phyloP scores from a whole-genome alignment of 768 basidiomycete species.

The Pleurotus tuber-regium region DNA sequence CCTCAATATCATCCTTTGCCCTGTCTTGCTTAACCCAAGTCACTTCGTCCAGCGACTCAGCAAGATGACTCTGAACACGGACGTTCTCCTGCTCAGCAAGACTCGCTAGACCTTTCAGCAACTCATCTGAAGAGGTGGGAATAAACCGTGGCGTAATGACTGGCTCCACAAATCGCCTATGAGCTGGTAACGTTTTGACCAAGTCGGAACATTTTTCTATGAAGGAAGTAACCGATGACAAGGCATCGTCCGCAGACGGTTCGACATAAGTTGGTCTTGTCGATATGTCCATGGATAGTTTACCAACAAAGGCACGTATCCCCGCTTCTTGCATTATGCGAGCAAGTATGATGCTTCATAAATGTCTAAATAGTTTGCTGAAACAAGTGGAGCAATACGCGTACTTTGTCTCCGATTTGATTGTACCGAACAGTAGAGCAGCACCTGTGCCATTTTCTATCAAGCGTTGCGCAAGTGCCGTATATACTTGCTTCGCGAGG shows the following conservation, averaged over 20 bases:
- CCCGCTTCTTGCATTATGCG: constrained; percentile 69
- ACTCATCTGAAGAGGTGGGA: constrained; percentile 77
- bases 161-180: constrained; percentile 64
- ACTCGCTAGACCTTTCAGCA: constrained; percentile 60
- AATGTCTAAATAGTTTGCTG: neutral
- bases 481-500: constrained; percentile 69
- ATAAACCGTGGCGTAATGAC: constrained; percentile 90
- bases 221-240: constrained; percentile 54
- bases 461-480: constrained; percentile 61
- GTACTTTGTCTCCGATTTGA: constrained; percentile 80
- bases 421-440: constrained; percentile 80
- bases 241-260: constrained; percentile 45
- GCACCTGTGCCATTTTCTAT: constrained; percentile 75
- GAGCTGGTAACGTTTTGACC: constrained; percentile 35
- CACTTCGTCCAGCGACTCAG: constrained; percentile 76
- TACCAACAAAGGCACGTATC: constrained; percentile 81
- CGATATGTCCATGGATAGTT: constrained; percentile 87
- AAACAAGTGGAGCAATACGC: constrained; percentile 16
- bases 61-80: constrained; percentile 78
- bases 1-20: constrained; percentile 65
- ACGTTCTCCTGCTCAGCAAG: constrained; percentile 46
- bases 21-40: constrained; percentile 65
- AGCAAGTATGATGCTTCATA: constrained; percentile 71
- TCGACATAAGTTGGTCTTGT: constrained; percentile 73
- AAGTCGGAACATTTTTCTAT: constrained; percentile 46